A percentile compares a stretch with the other conserved stretches of the same genome.
Conservation (phyloP, 345 rosid genomes). For the Bretschneidera sinensis region DNA sequence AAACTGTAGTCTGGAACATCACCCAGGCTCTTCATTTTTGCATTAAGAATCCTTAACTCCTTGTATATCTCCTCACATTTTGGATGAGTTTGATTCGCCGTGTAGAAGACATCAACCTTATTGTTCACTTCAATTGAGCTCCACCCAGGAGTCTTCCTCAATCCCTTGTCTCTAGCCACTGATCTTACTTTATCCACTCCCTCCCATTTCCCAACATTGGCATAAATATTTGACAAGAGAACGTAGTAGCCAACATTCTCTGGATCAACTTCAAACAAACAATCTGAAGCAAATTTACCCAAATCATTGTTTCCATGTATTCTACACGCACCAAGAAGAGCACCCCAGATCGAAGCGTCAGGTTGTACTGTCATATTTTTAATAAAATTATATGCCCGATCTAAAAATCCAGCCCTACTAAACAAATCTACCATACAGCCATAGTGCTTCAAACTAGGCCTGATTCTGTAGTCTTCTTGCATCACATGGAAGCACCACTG, state of each 20-base stretch:
- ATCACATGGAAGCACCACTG: constrained; percentile 43
- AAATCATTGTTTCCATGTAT: constrained; percentile 45
- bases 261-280: constrained; percentile 40
- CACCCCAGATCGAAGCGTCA: constrained; percentile 58
- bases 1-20: constrained; percentile 46
- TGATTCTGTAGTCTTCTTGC: constrained; percentile 37
- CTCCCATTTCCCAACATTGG: constrained; percentile 50
- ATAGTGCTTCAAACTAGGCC: constrained; percentile 50
- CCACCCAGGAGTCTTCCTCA: constrained; percentile 64
- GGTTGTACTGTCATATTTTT: constrained; percentile 43
- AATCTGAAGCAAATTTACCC: constrained; percentile 40
- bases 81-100: constrained; percentile 47
- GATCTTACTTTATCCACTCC: constrained; percentile 44
- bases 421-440: constrained; percentile 66
- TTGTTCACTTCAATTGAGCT: constrained; percentile 44
- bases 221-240: constrained; percentile 51
- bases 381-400: constrained; percentile 37
- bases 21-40: constrained; percentile 44
- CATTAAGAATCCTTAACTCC: constrained; percentile 34
- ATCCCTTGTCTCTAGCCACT: constrained; percentile 37
- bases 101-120: constrained; percentile 49
- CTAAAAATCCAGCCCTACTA: constrained; percentile 50
- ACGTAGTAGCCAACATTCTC: constrained; percentile 60
- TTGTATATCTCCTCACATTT: constrained; percentile 27
- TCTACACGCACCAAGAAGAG: constrained; percentile 52